phyloP scores from a whole-genome alignment of 805 yeast genomes.

The Saccharomyces kudriavzevii region DNA sequence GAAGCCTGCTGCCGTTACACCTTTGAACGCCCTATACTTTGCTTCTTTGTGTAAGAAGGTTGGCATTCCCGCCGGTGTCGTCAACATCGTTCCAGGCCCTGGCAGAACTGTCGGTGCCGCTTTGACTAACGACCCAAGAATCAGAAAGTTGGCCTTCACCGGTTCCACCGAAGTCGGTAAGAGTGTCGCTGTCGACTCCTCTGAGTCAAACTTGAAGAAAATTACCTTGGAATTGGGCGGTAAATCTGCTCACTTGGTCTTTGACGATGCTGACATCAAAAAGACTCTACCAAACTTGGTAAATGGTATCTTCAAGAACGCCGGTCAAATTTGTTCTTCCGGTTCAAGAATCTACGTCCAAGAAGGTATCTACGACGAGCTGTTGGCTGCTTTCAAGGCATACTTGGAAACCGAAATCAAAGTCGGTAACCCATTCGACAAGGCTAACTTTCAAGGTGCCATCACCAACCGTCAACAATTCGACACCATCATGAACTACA shows the following conservation, averaged over 20 bases:
- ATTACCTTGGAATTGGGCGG: conserved; percentile 80
- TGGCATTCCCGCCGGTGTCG: conserved; percentile 69
- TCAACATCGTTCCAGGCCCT: conserved; percentile 66
- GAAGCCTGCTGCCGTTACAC: conserved; percentile 73
- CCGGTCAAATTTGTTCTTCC: conserved; percentile 79
- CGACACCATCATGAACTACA: conserved; percentile 58
- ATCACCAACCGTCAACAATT: conserved; percentile 65
- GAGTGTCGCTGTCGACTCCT: conserved; percentile 59
- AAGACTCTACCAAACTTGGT: conserved; percentile 44
- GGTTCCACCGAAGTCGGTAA: conserved; percentile 76
- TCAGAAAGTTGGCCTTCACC: conserved; percentile 72
- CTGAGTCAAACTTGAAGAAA: conserved; percentile 66
- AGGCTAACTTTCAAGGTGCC: conserved; percentile 64
- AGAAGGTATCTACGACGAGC: conserved; percentile 59
- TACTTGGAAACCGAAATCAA: conserved; percentile 49
- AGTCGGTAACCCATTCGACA: conserved; percentile 71
- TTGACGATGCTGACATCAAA: conserved; percentile 57
- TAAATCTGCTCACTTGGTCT: conserved; percentile 70
- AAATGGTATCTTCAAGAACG: conserved; percentile 66
- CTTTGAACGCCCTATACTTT: conserved; percentile 60
- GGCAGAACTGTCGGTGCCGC: conserved; percentile 70
- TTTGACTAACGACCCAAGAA: conserved; percentile 56
- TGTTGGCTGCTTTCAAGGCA: conserved; percentile 48
- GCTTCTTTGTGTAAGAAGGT: conserved; percentile 57
- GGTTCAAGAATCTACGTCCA: conserved; percentile 75